Conservation (phyloP, 1,284 basidiomycete genomes). For the Coniferiporia sulphurascens region DNA sequence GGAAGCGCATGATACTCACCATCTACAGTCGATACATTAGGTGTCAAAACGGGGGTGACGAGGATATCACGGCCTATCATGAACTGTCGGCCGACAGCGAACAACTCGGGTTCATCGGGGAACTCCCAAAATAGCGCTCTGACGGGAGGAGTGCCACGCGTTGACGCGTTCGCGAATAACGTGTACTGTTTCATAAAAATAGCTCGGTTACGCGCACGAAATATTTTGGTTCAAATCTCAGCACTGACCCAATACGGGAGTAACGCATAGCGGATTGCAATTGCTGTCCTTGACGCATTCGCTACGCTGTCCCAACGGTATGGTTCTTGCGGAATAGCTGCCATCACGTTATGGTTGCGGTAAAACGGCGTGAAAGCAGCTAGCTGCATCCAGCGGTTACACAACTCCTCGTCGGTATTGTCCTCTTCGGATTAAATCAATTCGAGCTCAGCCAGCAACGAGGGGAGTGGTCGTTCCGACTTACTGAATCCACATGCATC, state of each 20-base stretch:
- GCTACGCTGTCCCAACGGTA: constrained; percentile 75
- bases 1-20: constrained; percentile 23
- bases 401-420: constrained; percentile 78
- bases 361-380: constrained; percentile 74
- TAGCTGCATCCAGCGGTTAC: constrained; percentile 79
- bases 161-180: constrained; percentile 64
- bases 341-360: constrained; percentile 60
- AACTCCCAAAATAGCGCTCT: constrained; percentile 76
- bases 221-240: background rate
- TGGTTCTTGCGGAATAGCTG: constrained; percentile 65
- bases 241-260: constrained; percentile 68
- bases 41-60: constrained; percentile 67
- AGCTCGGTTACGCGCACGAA: background rate
- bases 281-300: constrained; percentile 66
- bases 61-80: constrained; percentile 65
- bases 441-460: no score
- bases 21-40: constrained; percentile 48
- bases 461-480: constrained; percentile 18
- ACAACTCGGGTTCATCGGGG: constrained; percentile 61
- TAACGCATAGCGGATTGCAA: constrained; percentile 59
- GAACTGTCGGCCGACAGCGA: constrained; percentile 64
- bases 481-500: constrained; percentile 63
- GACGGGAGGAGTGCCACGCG: constrained; percentile 60
- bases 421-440: constrained; percentile 34
- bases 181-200: constrained; percentile 46